Percentiles rank a stretch among this genome's conserved stretches.
Conservation (phyloP, 2,329 filamentous ascomycete genomes). For the Escovopsis sp. region DNA sequence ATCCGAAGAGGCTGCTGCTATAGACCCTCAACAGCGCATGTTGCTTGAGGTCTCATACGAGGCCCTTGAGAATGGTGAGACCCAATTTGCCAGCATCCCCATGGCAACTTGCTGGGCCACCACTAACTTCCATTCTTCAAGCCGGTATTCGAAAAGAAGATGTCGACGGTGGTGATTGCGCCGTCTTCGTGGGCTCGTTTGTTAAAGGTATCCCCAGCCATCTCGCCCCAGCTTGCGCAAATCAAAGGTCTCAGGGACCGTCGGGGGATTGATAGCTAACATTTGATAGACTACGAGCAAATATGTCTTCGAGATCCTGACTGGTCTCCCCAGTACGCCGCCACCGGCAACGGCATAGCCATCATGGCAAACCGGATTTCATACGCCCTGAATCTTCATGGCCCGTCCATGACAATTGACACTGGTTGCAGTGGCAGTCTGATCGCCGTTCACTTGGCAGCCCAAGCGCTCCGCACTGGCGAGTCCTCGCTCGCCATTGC, state of each 20-base stretch:
- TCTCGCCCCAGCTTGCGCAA: neutral
- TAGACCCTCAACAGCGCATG: conserved; percentile 39
- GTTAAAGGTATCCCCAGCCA: conserved; percentile 25
- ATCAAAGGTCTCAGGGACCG: neutral
- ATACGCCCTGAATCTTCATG: conserved; percentile 38
- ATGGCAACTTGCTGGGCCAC: neutral
- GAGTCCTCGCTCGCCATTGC: conserved; percentile 32
- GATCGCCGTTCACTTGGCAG: conserved; percentile 38
- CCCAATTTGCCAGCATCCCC: neutral
- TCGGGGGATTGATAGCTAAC: neutral
- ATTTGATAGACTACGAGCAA: conserved; percentile 31
- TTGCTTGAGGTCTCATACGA: conserved; percentile 37
- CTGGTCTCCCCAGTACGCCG: conserved; percentile 34
- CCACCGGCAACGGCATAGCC: conserved; percentile 37
- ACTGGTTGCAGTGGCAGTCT: conserved; percentile 44
- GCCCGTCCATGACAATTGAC: conserved; percentile 42
- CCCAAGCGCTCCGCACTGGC: conserved; percentile 30
- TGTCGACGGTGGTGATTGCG: conserved; percentile 28
- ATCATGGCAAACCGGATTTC: conserved; percentile 42
- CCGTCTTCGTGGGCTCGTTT: conserved; percentile 37
- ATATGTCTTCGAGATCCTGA: conserved; percentile 35
- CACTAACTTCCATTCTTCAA: conserved; percentile 8
- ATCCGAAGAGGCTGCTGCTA: conserved; percentile 34
- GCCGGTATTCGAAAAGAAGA: conserved; percentile 30
- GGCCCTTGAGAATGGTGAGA: conserved; percentile 33